Conservation (phyloP, 257 asterid species). For the Nemophila menziesii region DNA sequence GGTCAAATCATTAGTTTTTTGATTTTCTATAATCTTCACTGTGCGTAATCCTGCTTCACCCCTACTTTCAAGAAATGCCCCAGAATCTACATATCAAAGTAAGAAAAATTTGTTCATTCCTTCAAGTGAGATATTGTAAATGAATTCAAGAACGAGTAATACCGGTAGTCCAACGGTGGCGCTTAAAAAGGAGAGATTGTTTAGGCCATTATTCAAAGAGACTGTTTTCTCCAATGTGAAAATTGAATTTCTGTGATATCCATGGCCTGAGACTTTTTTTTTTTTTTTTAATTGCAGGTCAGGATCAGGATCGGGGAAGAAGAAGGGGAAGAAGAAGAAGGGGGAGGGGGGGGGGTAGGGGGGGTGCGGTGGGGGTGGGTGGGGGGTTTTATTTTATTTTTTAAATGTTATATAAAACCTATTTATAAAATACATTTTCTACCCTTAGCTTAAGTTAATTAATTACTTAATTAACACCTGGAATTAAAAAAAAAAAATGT, state of each 20-base stretch:
- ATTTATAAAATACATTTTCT: too few species aligned
- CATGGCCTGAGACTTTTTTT: constrained; percentile 61
- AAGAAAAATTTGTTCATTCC: background rate
- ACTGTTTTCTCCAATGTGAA: constrained; percentile 27
- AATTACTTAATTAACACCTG: too few species aligned
- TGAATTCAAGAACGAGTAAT: background rate
- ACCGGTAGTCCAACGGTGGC: constrained; percentile 76
- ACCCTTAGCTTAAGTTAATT: too few species aligned
- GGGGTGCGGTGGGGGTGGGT: too few species aligned
- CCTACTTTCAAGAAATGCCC: constrained; percentile 58
- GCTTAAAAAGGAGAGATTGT: constrained; percentile 65
- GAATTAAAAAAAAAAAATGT: too few species aligned
- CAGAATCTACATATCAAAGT: constrained; percentile 45
- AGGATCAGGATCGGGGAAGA: too few species aligned
- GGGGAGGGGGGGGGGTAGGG: too few species aligned
- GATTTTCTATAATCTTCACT: constrained; percentile 29
- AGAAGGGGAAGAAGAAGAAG: too few species aligned
- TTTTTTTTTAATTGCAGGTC: too few species aligned
- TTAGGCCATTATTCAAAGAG: constrained; percentile 32
- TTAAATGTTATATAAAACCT: too few species aligned
- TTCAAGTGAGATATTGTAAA: background rate
- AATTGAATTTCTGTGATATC: constrained; percentile 21
- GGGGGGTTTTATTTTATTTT: too few species aligned
- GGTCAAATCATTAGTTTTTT: constrained; percentile 19
- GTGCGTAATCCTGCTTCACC: constrained; percentile 36